Evolutionary conservation across 331 rosid species (phyloP).

Genomic region (Acacia pycnantha): DNA sequence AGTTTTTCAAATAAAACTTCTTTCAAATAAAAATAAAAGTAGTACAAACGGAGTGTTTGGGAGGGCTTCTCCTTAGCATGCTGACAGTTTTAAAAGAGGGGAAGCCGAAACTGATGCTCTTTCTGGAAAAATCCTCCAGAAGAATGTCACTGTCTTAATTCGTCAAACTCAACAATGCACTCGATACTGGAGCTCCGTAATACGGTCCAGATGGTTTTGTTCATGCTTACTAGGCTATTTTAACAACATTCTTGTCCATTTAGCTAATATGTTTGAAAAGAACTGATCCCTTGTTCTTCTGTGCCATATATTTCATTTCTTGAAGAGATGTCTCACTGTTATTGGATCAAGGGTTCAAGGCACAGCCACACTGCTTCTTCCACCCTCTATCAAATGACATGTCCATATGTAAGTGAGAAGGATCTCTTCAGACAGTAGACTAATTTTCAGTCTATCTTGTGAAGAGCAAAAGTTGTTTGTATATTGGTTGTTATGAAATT

Average conservation of each 20-base stretch:
- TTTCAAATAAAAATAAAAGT: not conserved
- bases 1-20: not conserved
- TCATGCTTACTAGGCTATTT: conserved; percentile 17
- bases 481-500: not conserved
- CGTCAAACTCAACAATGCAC: not conserved
- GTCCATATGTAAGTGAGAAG: conserved; percentile 74
- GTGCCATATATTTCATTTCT: conserved; percentile 14
- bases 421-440: not conserved
- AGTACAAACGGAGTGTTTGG: not conserved
- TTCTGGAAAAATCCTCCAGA: too few species aligned
- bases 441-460: not conserved
- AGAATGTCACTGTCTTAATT: not conserved
- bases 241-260: conserved; percentile 6
- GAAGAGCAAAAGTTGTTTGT: not conserved
- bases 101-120: not conserved
- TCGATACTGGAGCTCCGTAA: not conserved
- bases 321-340: conserved; percentile 84
- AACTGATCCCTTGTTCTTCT: conserved; percentile 26
- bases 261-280: not conserved
- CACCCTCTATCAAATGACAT: conserved; percentile 90
- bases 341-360: conserved; percentile 82
- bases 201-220: not conserved
- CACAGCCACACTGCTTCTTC: conserved; percentile 72
- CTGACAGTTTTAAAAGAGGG: not conserved
- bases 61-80: not conserved